Evolutionary conservation across 2,329 filamentous ascomycete species (phyloP), one percentile per base, ranked within the genome.

Genomic region (Pyrenophora tritici-repentis): DNA sequence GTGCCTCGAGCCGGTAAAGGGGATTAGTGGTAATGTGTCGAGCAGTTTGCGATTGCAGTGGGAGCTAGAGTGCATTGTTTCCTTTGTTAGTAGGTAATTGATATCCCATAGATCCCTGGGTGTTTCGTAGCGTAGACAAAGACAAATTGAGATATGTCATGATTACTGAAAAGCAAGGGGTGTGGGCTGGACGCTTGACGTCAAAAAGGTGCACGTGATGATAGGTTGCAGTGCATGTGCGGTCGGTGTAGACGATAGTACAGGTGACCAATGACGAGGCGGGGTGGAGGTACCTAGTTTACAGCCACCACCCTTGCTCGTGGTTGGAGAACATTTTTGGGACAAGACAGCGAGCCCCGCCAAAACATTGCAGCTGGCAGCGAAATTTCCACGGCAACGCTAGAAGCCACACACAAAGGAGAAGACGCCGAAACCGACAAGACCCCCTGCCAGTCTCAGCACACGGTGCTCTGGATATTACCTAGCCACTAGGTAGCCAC

Each of bases 1-100:
- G 91, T 59, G 78, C 86, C 35, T 81, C 76, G 13, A 79, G 75
- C 76, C 55, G 55, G 33, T 58, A 53, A 39, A 31, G 22, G 14
- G 20, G 20, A 3, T 20, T 29, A 9, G 34, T 13, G 26, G 8
- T 32, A 10, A n/a, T 26, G 33, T n/a, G 6, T 3, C 4, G 22
- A 14, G 31, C 43, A 44, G 35, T 36, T 14, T 40, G 35, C 29
- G 33, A 10, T 33, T 46, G 38, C 36, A 40, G 46, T 22, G 32
- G 17, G 10, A 35, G 45, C 33, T 39, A 36, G 36, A 50, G 37
- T 37, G 40, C n/a, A 41, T 38, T 50, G 20, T 53, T 53, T 49
- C 36, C 41, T 46, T 53, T 53, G 50, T 50, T 16, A 46, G 47
- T 37, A 46, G 42, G 47, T 37, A 46, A 35, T 44, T 53, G 50